A percentile compares a stretch with the other conserved stretches of the same genome.
Conservation (phyloP, 805 yeast species). For the Suhomyces emberorum region DNA sequence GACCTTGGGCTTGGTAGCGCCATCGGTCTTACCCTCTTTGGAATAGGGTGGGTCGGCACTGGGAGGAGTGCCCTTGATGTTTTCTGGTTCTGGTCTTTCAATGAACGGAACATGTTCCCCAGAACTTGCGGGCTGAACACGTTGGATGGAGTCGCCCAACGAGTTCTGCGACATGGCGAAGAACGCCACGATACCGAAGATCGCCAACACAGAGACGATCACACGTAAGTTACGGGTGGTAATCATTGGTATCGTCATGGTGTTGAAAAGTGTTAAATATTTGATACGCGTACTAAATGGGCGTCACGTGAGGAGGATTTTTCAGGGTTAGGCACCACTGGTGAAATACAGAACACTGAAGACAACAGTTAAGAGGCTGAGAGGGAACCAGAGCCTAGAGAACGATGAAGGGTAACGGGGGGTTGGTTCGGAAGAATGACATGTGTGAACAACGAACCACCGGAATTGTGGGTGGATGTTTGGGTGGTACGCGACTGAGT, state of each 20-base stretch:
- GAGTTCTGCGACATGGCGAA: slow-evolving; percentile 44
- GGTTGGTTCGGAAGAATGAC: too few species aligned
- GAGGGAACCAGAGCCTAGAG: too few species aligned
- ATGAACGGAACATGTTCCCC: slow-evolving; percentile 19
- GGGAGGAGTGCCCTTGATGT: slow-evolving; percentile 34
- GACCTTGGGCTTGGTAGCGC: slow-evolving; percentile 14
- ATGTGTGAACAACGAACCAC: too few species aligned
- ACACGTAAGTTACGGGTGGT: slow-evolving; percentile 51
- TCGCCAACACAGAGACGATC: slow-evolving; percentile 47
- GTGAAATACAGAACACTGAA: too few species aligned
- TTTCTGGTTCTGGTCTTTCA: slow-evolving; percentile 19
- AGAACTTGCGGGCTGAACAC: slow-evolving; percentile 26
- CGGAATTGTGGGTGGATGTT: too few species aligned
- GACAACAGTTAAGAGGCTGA: too few species aligned
- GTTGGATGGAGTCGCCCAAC: slow-evolving; percentile 30
- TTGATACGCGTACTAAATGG: too few species aligned
- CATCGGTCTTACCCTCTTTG: slow-evolving; percentile 10
- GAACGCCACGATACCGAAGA: slow-evolving; percentile 49
- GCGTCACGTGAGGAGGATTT: too few species aligned
- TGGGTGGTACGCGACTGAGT: too few species aligned
- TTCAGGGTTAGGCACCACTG: too few species aligned
- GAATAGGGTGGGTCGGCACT: slow-evolving; percentile 37
- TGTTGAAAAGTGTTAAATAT: not conserved
- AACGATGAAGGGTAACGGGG: too few species aligned
- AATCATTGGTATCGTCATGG: slow-evolving; percentile 24